A percentile compares a stretch with the other conserved stretches of the same genome.
Evolutionary conservation across 768 basidiomycete species (phyloP).

Genomic region (Suillus hirtellus): DNA sequence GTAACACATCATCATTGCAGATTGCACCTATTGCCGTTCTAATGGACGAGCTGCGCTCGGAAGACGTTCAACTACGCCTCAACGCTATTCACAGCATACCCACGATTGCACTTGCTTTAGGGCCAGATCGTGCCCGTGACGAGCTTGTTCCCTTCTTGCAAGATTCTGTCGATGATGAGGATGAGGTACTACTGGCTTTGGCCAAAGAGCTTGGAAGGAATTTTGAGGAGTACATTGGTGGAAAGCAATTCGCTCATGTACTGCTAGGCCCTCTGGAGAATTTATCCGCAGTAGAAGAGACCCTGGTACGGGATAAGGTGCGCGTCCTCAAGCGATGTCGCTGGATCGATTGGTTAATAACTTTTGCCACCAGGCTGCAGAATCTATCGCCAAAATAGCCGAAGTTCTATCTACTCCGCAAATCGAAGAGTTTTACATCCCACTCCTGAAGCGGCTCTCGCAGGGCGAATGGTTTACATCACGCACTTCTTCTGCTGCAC

Average conservation of each 20-base stretch:
- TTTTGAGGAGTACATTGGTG: constrained; percentile 95
- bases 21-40: constrained; percentile 95
- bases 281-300: constrained; percentile 95
- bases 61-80: constrained; percentile 94
- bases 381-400: constrained; percentile 91
- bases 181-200: constrained; percentile 93
- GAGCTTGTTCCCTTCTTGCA: constrained; percentile 97
- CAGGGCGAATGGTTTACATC: constrained; percentile 99
- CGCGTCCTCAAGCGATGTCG: constrained; percentile 12
- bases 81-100: constrained; percentile 97
- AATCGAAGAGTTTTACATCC: constrained; percentile 89
- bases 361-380: constrained; percentile 69
- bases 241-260: constrained; percentile 81
- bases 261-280: constrained; percentile 92
- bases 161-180: constrained; percentile 99
- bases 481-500: constrained; percentile 90
- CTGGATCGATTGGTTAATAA: constrained; percentile 9
- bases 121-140: constrained; percentile 90
- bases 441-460: constrained; percentile 84
- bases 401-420: constrained; percentile 72
- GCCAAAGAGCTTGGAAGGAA: constrained; percentile 92
- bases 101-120: constrained; percentile 96
- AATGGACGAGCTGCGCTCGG: constrained; percentile 97
- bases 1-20: constrained; percentile 39
- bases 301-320: constrained; percentile 96